These are phyloP conservation scores for Gamarada debralockiae DNA, from an alignment of 495 filamentous ascomycete species.

Conservation along the genomic window DNA sequence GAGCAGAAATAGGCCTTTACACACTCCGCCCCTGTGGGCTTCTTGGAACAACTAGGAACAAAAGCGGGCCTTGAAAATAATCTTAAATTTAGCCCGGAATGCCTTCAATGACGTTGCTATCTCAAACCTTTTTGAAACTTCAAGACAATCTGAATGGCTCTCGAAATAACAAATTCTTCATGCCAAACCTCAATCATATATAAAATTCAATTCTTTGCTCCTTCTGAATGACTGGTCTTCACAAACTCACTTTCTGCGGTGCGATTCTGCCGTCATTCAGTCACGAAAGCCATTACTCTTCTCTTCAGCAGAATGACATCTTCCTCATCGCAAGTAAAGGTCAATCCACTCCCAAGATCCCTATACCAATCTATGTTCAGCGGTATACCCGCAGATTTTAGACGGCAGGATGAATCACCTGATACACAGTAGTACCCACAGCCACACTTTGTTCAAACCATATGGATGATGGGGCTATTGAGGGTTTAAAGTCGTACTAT, in stretches of 20 bases:
- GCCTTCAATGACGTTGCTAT: background rate
- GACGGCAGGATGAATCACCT: conserved; percentile 29
- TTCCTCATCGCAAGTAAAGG: background rate
- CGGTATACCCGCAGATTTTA: conserved; percentile 31
- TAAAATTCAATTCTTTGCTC: too few species aligned
- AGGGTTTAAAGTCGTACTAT: conserved; percentile 34
- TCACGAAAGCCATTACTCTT: background rate
- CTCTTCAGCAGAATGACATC: background rate
- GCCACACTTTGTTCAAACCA: conserved; percentile 43
- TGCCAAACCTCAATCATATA: too few species aligned
- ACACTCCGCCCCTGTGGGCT: too few species aligned
- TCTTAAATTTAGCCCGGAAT: background rate
- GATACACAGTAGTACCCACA: conserved; percentile 37
- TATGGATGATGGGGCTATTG: conserved; percentile 42
- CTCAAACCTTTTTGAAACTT: background rate
- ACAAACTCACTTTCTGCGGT: too few species aligned
- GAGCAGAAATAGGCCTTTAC: too few species aligned
- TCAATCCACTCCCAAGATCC: conserved; percentile 22
- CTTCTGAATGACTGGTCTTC: too few species aligned
- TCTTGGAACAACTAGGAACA: too few species aligned
- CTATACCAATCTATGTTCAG: conserved; percentile 28
- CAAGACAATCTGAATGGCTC: too few species aligned
- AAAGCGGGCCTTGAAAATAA: background rate
- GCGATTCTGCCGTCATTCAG: background rate
- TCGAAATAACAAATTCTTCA: too few species aligned